These are phyloP conservation scores for Chrysanthemum makinoi DNA, from an alignment of 129 eudicot species.

Conservation along the genomic window DNA sequence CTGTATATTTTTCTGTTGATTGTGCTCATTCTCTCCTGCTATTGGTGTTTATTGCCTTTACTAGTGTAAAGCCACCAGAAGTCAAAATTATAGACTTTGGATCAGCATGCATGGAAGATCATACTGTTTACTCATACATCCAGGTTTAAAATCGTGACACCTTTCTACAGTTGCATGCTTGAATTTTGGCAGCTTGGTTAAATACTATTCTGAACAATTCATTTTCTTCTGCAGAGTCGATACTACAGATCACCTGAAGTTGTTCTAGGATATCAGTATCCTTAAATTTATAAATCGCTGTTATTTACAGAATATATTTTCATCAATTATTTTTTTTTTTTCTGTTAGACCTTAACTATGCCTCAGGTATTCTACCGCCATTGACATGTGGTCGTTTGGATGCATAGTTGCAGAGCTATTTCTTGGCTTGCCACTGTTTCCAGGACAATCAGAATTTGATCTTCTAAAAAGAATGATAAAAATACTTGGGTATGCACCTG, in stretches of 20 bases:
- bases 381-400: slow-evolving; percentile 99
- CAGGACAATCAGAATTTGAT: slow-evolving; percentile 97
- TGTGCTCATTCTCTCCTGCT: slow-evolving; percentile 17
- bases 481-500: slow-evolving; percentile 69
- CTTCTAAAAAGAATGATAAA: slow-evolving; percentile 86
- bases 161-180: slow-evolving; percentile 12
- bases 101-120: slow-evolving; percentile 99
- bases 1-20: slow-evolving; percentile 3
- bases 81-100: slow-evolving; percentile 97
- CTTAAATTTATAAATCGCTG: slow-evolving; percentile 30
- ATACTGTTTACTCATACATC: slow-evolving; percentile 94
- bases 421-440: slow-evolving; percentile 95
- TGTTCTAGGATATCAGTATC: slow-evolving; percentile 98
- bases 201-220: slow-evolving; percentile 22
- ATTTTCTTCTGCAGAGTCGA: slow-evolving; percentile 77
- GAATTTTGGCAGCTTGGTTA: slow-evolving; percentile 23
- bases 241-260: slow-evolving; percentile 99
- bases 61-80: slow-evolving; percentile 82
- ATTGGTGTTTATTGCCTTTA: slow-evolving; percentile 27
- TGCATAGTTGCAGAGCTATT: slow-evolving; percentile 98
- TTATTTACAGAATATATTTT: neutral
- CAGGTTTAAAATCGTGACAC: slow-evolving; percentile 48
- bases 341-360: slow-evolving; percentile 49
- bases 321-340: neutral
- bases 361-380: slow-evolving; percentile 84